Base-by-base conservation (phyloP, 371 early-diverging fungal species). In the Thermomucor indicae-seudaticae region DNA sequence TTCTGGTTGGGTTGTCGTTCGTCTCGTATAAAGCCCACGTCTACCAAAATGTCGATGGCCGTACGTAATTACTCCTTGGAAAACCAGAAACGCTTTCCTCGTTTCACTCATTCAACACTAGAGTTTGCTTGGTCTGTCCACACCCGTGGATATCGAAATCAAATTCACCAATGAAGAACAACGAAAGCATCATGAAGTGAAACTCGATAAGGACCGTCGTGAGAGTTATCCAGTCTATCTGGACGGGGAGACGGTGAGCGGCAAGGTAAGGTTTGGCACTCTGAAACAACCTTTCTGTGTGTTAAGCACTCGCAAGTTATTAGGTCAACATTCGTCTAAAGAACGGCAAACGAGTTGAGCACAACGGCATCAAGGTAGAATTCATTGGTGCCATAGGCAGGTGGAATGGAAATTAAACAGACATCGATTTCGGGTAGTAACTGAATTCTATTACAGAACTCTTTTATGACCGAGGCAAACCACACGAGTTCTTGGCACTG, bases 331-430 rank as follows among this genome's bases (percentile, higher is more conserved):
- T 98, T 41, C 83, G 91, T 30, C 81, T 93, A 35, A 79, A 82
- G 62, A 93, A 96, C 58, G 95, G 95, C 27, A 94, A 93, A 69
- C 84, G 81, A 51, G 63, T 97, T 38, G 95, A 96, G 66, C 98
- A 98, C 76, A 88, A 95, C 43, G 97, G 97, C 43, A 96, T 98
- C 58, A 95, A 94, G 53, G 89, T 96, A 24, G 96, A 98, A 64
- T 95, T 97, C 61, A 85, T 97, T n/a, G 97, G 96, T 22, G 81
- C 88, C 62, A 95, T 95, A 60, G 93, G 93, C 89, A 70, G 43
- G 6, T 30, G 12, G 5, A 16, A 3, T 40, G 23, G 1, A 12
- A 38, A 43, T 25, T 12, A 39, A 40, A 42, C 14, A 39, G 34
- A 34, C 12, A n/a, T 19, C 19, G 11, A 29, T 39, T 16, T 12